Base-by-base conservation (phyloP, 2,329 filamentous ascomycete species). In the Fusarium transvaalense region DNA sequence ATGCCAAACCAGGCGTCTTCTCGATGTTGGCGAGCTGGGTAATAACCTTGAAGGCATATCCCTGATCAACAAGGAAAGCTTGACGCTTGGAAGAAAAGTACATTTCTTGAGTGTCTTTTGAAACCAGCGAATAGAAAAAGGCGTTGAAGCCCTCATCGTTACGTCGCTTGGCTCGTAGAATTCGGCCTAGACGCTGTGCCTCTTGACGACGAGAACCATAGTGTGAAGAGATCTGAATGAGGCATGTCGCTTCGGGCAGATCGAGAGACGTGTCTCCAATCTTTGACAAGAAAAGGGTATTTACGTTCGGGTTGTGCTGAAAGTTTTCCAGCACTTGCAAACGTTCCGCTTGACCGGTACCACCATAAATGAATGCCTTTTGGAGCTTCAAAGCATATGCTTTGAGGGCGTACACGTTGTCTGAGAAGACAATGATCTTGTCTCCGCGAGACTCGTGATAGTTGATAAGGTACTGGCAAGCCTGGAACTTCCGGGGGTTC, bases 81-180 rank as follows among this genome's bases (percentile, higher is more conserved):
- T 99, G 96, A 12, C 96, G 88, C 80, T 97, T 98, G 6, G 94
- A 94, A 0, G 95, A 97, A 79, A 97, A 99, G 77, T 90, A 96
- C 95, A 99, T 98, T 78, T 99, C 96, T 65, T 94, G 91, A 0
- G 96, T 99, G 77, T 99, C 96, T 78, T 98, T 98, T 8, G 93
- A 97, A 5, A 99, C 96, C 1, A 99, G 86, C 0, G 93, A 97
- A 81, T 99, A 99, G 83, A 99, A 99, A 80, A 98, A 99, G 0
- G 96, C 96, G 76, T 99, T 99, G 80, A 99, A 99, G 10, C 96
- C 96, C 78, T 98, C 96, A 73, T 99, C 96, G 74, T 97, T 98
- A 77, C 96, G 88, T 19, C 96, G 89, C 81, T 99, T 99, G 15
- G 96, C 96, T 80, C 96, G 88, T 5, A 99, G 87, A 73, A 99